Conservation (phyloP, 441 rosid genomes). For the Capsella rubella region DNA sequence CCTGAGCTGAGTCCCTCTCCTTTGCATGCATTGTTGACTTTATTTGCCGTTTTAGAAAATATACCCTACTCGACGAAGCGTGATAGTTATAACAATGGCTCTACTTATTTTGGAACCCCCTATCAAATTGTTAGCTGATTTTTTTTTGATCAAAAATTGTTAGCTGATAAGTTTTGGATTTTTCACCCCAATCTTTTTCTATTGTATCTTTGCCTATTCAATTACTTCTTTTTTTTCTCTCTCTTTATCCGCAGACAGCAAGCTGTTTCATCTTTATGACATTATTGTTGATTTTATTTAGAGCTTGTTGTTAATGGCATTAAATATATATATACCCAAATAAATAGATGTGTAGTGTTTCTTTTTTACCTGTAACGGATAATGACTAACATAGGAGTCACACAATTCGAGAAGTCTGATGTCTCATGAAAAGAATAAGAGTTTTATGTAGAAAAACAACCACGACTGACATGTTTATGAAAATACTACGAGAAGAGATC, state of each 20-base stretch:
- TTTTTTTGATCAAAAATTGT: neutral
- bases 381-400: neutral
- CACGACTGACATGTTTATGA: neutral
- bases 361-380: neutral
- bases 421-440: neutral
- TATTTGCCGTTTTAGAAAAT: slow-evolving; percentile 37
- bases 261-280: neutral
- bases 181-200: slow-evolving; percentile 8
- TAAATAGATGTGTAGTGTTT: neutral
- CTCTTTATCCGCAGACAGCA: neutral
- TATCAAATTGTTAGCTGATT: too few relatives aligned
- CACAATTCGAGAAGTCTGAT: neutral
- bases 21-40: slow-evolving; percentile 9
- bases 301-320: slow-evolving; percentile 9
- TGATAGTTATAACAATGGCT: too few relatives aligned
- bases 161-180: slow-evolving; percentile 9
- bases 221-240: too few relatives aligned
- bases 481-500: neutral
- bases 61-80: too few relatives aligned
- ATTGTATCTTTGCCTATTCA: neutral
- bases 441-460: neutral
- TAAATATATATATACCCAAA: neutral
- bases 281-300: neutral
- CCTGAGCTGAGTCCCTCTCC: neutral
- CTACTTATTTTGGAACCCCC: too few relatives aligned